Base-by-base conservation (phyloP, 2,329 filamentous ascomycete genomes). In the Lecanicillium sp. region DNA sequence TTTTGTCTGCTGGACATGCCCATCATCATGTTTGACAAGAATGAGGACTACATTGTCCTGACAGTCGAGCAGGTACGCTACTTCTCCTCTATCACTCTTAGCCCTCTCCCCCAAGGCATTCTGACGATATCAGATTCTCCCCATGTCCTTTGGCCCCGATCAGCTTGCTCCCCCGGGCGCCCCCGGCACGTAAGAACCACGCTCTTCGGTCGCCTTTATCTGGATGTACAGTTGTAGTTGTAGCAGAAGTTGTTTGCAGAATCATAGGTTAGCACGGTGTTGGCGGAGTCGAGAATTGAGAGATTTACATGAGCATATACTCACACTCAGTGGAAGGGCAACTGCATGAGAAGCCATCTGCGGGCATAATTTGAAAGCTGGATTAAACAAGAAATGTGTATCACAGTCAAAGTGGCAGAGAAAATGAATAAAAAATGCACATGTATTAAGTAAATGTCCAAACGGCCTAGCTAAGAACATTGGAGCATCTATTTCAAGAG, bases 11-110 rank as follows among this genome's bases (percentile, higher is more conserved):
- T 81, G n/a, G 69, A 74, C 5, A 82, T 79, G 50, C 91, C 90
- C 0, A 78, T 98, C 49, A 82, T 95, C 63, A 95, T 97, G 91
- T 95, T 94, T 67, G 90, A 94, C 65, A 85, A 83, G 64, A 78
- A 90, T 53, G 84, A 83, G 2, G 78, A 84, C 52, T 90, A 77
- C 58, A 72, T 81, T n/a, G 79, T 87, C 20, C 73, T 81, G 68
- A 85, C 74, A 20, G 70, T 95, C 49, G 80, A 82, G 54, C 75
- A 88, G 69, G 81, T 83, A 61, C 59, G 72, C 59, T 20, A n/a
- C 20, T 53, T 7, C 42, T 48, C 5, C 21, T 37, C 5, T 29
- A 15, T 17, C n/a, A n/a, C n/a, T n/a, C n/a, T n/a, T n/a, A n/a
- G n/a, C n/a, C n/a, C n/a, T n/a, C n/a, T n/a, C n/a, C n/a, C n/a